A percentile compares a stretch with the other conserved stretches of the same genome.
phyloP scores from a whole-genome alignment of 768 basidiomycete species.

The Leucocoprinus birnbaumii region DNA sequence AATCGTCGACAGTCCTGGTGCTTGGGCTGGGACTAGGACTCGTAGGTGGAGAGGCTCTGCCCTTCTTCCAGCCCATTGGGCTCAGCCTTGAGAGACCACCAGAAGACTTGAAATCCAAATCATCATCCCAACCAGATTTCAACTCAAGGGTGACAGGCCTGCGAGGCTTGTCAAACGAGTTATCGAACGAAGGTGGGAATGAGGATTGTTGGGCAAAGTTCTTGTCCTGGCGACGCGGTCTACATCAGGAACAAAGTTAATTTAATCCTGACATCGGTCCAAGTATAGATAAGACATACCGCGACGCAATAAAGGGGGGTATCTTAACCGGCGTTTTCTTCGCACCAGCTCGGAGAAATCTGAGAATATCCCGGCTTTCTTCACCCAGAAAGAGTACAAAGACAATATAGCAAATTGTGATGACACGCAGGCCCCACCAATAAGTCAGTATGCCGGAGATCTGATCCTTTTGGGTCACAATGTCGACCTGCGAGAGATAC shows the following conservation, averaged over 20 bases:
- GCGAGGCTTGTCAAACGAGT: constrained; percentile 12
- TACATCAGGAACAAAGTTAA: constrained; percentile 2
- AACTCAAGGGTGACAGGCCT: constrained; percentile 31
- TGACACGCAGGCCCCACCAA: constrained; percentile 39
- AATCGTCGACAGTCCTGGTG: constrained; percentile 30
- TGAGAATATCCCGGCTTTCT: constrained; percentile 31
- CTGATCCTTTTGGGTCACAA: constrained; percentile 23
- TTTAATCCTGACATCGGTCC: not conserved
- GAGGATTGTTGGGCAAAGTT: constrained; percentile 14
- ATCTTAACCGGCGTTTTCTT: not conserved
- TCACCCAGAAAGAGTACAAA: constrained; percentile 35
- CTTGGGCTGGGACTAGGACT: constrained; percentile 24
- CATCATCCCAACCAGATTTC: constrained; percentile 51
- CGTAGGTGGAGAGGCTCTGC: constrained; percentile 15
- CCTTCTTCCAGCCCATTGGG: constrained; percentile 11
- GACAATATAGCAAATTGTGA: constrained; percentile 37
- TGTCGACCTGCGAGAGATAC: constrained; percentile 32
- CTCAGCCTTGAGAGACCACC: constrained; percentile 18
- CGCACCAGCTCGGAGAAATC: constrained; percentile 25
- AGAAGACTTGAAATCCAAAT: constrained; percentile 30
- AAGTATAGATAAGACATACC: not conserved
- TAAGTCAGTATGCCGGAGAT: constrained; percentile 22
- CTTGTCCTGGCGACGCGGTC: not conserved
- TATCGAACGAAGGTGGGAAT: not conserved
- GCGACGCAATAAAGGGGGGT: not conserved